These are phyloP conservation scores for Colletotrichum sp. DNA, from an alignment of 2,329 filamentous ascomycete genomes.

Conservation along the genomic window DNA sequence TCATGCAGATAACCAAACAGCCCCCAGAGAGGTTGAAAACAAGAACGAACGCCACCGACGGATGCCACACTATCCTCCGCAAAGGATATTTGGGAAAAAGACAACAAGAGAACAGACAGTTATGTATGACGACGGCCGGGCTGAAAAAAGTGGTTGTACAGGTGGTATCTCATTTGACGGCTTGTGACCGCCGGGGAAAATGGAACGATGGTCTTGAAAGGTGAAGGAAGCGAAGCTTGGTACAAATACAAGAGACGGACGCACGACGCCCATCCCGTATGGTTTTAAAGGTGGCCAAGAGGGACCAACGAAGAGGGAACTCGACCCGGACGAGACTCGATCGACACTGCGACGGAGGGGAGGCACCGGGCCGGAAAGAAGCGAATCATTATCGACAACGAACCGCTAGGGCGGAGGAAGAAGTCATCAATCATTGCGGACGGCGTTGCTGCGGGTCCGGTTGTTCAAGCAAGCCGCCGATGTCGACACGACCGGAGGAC, in stretches of 20 bases:
- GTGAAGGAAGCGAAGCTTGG: neutral
- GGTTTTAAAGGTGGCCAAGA: neutral
- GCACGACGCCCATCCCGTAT: neutral
- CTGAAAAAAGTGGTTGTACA: constrained; percentile 16
- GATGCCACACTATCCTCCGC: constrained; percentile 5
- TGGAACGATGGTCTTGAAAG: neutral
- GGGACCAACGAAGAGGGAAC: neutral
- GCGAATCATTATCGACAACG: constrained; percentile 18
- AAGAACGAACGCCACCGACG: neutral
- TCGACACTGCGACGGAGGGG: constrained; percentile 1
- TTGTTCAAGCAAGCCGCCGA: constrained; percentile 66
- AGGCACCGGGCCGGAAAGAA: neutral
- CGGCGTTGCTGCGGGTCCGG: constrained; percentile 43
- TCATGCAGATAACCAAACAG: neutral
- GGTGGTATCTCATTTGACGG: constrained; percentile 23
- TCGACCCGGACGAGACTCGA: neutral
- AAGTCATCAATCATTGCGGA: constrained; percentile 25
- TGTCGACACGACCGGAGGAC: constrained; percentile 59
- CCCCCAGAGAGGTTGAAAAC: neutral
- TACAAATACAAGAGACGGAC: constrained; percentile 13
- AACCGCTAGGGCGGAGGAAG: constrained; percentile 1
- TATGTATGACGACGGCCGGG: constrained; percentile 5
- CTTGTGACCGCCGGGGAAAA: constrained; percentile 10
- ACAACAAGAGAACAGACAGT: neutral
- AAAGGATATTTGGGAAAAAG: neutral